Conservation (phyloP, 2,329 filamentous ascomycete genomes). For the Beauveria sp. region DNA sequence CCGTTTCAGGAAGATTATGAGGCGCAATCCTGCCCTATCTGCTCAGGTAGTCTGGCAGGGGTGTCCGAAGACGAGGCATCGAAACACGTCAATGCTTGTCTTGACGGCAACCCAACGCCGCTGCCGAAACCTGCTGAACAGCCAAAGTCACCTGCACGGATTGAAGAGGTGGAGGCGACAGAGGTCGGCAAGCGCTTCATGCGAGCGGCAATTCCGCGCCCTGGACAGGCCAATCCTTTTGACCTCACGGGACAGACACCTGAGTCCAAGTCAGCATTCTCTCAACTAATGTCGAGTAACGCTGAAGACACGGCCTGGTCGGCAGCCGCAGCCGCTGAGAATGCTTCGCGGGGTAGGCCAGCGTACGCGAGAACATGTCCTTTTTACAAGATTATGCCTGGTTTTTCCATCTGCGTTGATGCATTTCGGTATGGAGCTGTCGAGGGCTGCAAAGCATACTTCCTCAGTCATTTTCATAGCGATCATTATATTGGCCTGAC, state of each 20-base stretch:
- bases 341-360: conserved; percentile 71
- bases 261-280: conserved; percentile 65
- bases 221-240: conserved; percentile 77
- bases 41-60: conserved; percentile 55
- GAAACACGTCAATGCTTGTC: conserved; percentile 83
- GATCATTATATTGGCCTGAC: conserved; percentile 94
- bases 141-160: conserved; percentile 12
- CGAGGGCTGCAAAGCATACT: conserved; percentile 87
- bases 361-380: conserved; percentile 87
- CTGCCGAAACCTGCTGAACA: conserved; percentile 29
- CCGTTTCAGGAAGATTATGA: conserved; percentile 24
- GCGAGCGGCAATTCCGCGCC: conserved; percentile 62
- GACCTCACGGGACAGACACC: conserved; percentile 36
- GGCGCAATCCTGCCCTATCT: conserved; percentile 64
- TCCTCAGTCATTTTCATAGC: conserved; percentile 95
- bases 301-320: conserved; percentile 89
- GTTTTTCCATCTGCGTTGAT: conserved; percentile 87
- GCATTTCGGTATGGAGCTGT: conserved; percentile 94
- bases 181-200: conserved; percentile 53
- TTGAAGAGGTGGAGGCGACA: conserved; percentile 26
- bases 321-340: conserved; percentile 71
- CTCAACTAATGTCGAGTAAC: conserved; percentile 86
- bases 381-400: conserved; percentile 97
- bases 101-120: conserved; percentile 71
- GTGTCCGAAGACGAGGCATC: conserved; percentile 60